These are phyloP conservation scores for Tremellales sp. DNA, from an alignment of 1,284 basidiomycete species.

Conservation along the genomic window DNA sequence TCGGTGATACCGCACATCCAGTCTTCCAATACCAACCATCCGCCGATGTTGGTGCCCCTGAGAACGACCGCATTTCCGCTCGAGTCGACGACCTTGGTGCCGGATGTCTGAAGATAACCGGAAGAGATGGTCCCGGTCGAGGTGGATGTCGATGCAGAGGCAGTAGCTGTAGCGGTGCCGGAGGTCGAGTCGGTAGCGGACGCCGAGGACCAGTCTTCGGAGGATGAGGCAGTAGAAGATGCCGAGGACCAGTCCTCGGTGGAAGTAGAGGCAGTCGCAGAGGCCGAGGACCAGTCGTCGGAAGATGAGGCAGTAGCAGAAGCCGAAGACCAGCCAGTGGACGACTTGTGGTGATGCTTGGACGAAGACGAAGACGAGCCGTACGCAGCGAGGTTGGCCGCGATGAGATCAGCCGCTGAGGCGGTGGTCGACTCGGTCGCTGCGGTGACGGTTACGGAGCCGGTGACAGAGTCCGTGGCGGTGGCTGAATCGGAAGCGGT, in stretches of 20 bases:
- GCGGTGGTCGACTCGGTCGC: conserved; percentile 4
- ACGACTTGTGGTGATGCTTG: neutral
- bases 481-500: neutral
- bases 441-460: conserved; percentile 3
- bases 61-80: conserved; percentile 31
- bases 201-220: conserved; percentile 1
- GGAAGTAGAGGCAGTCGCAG: neutral
- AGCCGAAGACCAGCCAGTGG: conserved; percentile 2
- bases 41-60: conserved; percentile 36
- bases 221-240: neutral
- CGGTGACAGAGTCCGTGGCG: neutral
- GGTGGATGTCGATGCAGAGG: conserved; percentile 6
- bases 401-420: conserved; percentile 5
- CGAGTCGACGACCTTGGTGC: conserved; percentile 31
- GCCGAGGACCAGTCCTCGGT: neutral
- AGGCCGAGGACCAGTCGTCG: conserved; percentile 18
- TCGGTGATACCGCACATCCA: conserved; percentile 43
- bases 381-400: neutral
- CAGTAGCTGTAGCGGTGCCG: conserved; percentile 4
- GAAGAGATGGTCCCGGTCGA: conserved; percentile 18
- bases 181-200: neutral
- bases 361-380: neutral
- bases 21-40: conserved; percentile 39
- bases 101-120: conserved; percentile 30
- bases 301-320: conserved; percentile 12